Conservation (phyloP, 2,329 filamentous ascomycete genomes). For the Claviceps sorghi region DNA sequence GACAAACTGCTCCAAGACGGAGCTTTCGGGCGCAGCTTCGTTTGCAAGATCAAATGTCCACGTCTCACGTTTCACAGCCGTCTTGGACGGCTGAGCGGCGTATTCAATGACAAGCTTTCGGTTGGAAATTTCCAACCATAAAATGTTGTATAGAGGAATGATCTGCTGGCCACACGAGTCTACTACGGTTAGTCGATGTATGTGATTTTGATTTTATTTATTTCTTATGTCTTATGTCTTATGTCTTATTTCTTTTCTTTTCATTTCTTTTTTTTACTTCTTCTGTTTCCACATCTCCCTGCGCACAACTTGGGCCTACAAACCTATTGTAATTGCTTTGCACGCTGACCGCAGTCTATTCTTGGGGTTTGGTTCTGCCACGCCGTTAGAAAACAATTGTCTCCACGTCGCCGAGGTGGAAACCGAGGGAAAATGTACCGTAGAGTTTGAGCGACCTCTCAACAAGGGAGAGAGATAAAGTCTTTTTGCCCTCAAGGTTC, state of each 20-base stretch:
- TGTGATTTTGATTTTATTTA: no score
- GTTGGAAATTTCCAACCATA: slow-evolving; percentile 58
- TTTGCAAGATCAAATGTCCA: slow-evolving; percentile 36
- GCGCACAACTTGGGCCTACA: not conserved
- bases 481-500: slow-evolving; percentile 17
- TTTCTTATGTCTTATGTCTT: no score
- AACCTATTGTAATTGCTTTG: slow-evolving; percentile 5
- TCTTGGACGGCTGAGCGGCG: slow-evolving; percentile 45
- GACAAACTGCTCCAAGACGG: slow-evolving; percentile 46
- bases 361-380: slow-evolving; percentile 3
- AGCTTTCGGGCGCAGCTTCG: slow-evolving; percentile 10
- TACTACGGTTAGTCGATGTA: slow-evolving; percentile 4
- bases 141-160: slow-evolving; percentile 69
- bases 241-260: not conserved
- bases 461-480: slow-evolving; percentile 16
- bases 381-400: slow-evolving; percentile 1
- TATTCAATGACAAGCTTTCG: slow-evolving; percentile 57
- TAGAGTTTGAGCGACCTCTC: slow-evolving; percentile 17
- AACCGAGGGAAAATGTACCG: slow-evolving; percentile 14
- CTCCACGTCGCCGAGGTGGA: not conserved
- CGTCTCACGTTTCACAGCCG: slow-evolving; percentile 43
- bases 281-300: not conserved
- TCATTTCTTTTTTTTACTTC: not conserved
- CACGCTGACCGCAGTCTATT: slow-evolving; percentile 4
- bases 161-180: slow-evolving; percentile 14